Conservation (phyloP, 2,329 filamentous ascomycete species). For the Apiospora pterosperma region DNA sequence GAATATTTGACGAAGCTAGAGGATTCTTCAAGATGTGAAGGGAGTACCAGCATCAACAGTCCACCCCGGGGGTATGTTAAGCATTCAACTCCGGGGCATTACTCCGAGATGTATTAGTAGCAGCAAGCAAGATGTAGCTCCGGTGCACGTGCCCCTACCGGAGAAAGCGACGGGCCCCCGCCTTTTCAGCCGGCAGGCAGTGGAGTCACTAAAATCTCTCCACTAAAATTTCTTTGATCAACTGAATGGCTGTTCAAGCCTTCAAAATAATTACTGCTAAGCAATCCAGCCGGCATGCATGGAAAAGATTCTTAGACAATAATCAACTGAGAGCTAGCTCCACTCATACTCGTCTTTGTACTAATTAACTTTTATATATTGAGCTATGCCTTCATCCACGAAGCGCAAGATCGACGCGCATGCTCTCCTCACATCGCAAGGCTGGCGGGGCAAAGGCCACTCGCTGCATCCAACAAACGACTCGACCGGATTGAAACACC, state of each 20-base stretch:
- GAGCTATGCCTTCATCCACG: not conserved
- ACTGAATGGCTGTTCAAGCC: not conserved
- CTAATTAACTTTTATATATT: not conserved
- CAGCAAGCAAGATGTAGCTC: not conserved
- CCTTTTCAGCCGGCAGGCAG: not conserved
- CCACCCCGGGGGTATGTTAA: not conserved
- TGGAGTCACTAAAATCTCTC: not conserved
- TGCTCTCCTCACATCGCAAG: constrained; percentile 78
- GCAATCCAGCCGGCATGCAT: not conserved
- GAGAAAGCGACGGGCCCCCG: not conserved
- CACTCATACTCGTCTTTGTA: not conserved
- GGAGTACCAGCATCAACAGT: not conserved
- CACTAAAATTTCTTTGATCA: not conserved
- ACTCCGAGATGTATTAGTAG: not conserved
- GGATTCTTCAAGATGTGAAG: too few relatives aligned
- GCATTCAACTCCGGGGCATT: not conserved
- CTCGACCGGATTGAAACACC: constrained; percentile 74
- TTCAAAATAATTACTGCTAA: not conserved
- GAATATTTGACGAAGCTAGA: too few relatives aligned
- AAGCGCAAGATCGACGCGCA: constrained; percentile 69
- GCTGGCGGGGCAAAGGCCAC: constrained; percentile 87
- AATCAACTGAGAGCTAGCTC: not conserved
- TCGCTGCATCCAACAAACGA: constrained; percentile 75
- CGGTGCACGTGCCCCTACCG: not conserved
- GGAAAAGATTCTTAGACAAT: not conserved